phyloP scores from a whole-genome alignment of 208 protist genomes.

The Crithidia expoeki region DNA sequence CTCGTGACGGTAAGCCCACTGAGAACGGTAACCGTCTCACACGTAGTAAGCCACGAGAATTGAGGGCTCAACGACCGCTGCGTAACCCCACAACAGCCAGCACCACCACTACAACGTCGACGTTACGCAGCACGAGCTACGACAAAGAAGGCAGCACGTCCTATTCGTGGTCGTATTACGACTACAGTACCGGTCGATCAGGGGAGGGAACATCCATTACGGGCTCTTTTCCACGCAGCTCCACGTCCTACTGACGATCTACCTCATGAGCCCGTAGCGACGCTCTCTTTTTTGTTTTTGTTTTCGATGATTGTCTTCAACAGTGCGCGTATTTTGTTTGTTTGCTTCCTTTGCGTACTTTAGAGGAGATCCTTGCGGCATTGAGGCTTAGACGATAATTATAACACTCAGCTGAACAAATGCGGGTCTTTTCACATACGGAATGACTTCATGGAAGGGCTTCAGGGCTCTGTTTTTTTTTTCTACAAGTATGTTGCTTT shows the following conservation, averaged over 20 bases:
- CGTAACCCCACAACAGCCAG: background rate
- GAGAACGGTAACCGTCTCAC: background rate
- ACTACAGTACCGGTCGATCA: conserved; percentile 14
- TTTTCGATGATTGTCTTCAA: too few relatives aligned
- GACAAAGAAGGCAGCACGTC: background rate
- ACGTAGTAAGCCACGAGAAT: background rate
- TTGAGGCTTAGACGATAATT: too few relatives aligned
- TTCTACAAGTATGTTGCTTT: too few relatives aligned
- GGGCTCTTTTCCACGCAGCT: background rate
- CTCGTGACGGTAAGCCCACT: background rate
- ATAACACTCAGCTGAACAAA: too few relatives aligned
- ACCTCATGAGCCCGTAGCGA: background rate
- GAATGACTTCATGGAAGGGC: too few relatives aligned
- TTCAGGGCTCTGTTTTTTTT: too few relatives aligned
- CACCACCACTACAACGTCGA: background rate
- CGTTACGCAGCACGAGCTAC: background rate
- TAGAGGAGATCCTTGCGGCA: too few relatives aligned
- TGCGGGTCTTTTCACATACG: too few relatives aligned
- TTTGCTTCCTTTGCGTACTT: too few relatives aligned
- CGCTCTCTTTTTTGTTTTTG: background rate
- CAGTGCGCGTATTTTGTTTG: too few relatives aligned
- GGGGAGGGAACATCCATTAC: background rate
- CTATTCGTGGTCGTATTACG: conserved; percentile 13
- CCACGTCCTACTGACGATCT: background rate
- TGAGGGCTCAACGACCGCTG: background rate